Conservation (phyloP, 2,329 filamentous ascomycete genomes). For the Fusarium keratoplasticum region DNA sequence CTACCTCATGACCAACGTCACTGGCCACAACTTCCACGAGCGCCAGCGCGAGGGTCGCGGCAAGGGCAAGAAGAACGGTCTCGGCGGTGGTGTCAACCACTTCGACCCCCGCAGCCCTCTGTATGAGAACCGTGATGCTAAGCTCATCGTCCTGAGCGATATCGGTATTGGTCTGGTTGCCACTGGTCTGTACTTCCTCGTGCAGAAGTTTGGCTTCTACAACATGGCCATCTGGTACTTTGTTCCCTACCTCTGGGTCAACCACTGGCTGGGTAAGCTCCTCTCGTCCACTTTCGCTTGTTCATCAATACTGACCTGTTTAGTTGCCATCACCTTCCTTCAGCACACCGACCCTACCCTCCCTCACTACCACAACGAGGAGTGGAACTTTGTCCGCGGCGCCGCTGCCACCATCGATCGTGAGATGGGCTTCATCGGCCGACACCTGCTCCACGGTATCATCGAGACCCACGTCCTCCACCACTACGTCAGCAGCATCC, state of each 20-base stretch:
- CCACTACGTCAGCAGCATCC: slow-evolving; percentile 96
- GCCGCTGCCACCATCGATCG: slow-evolving; percentile 96
- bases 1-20: slow-evolving; percentile 93
- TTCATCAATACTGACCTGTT: slow-evolving; percentile 40
- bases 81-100: slow-evolving; percentile 88
- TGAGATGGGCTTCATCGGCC: slow-evolving; percentile 96
- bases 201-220: slow-evolving; percentile 81
- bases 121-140: slow-evolving; percentile 91
- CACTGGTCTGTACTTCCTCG: slow-evolving; percentile 73
- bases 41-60: slow-evolving; percentile 93
- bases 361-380: slow-evolving; percentile 87
- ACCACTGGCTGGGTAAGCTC: slow-evolving; percentile 95
- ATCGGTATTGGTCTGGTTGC: slow-evolving; percentile 77
- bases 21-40: slow-evolving; percentile 95
- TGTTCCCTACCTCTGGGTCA: slow-evolving; percentile 95
- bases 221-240: slow-evolving; percentile 97
- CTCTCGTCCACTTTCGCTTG: not conserved
- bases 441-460: slow-evolving; percentile 91
- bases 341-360: slow-evolving; percentile 97
- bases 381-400: slow-evolving; percentile 94
- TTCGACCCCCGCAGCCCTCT: slow-evolving; percentile 89
- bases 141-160: slow-evolving; percentile 88
- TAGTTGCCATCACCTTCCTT: slow-evolving; percentile 96
- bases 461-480: slow-evolving; percentile 98
- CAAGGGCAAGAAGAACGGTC: slow-evolving; percentile 89